Base-by-base conservation (phyloP, 352 stramenopile genomes). In the Pythium volutum region DNA sequence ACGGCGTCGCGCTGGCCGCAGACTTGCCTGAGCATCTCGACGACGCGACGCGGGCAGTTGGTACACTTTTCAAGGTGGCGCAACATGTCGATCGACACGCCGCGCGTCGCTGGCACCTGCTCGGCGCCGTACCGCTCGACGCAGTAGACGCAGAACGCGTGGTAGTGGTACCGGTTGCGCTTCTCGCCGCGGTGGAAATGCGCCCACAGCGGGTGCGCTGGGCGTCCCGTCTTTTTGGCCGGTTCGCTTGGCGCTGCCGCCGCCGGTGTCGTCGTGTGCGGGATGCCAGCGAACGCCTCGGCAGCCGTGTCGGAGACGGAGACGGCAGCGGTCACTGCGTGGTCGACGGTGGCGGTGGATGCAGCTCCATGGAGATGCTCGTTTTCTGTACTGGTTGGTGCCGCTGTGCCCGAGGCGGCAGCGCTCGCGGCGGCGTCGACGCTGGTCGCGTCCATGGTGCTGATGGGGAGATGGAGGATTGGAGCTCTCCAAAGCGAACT, bases 161-260 rank as follows among this genome's bases (percentile, higher is more conserved):
- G 85, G 69, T 94, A 91, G 47, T 94, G 85, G 64, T 91, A 91
- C 22, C 82, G 77, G 45, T 94, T 94, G 22, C 82, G 81, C 73
- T 94, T 94, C 66, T 89, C 83, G 31, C 85, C 85, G 42, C 85
- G 85, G 55, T 92, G 78, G 69, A 92, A 94, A 55, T 92, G 81
- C 25, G 75, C 75, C 85, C 85, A 92, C 0, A 91, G 71, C 57
- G 85, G 85, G 55, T 94, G 83, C 54, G 79, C 69, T 8, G 85
- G 85, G 1, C 85, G 72, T 27, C 85, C 85, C 1, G 81, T 92
- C 55, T 82, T 82, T 69, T 91, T 89, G n/a, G 56, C 36, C 0
- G 20, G 7, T 26, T 55, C 48, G 20, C 15, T 47, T 20, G 49
- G 7, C 3, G 46, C 5, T 11, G 45, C 12, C 14, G 45, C 16